Percentiles rank a stretch among this genome's conserved stretches.
Evolutionary conservation across 345 rosid species (phyloP).

Genomic region (Citrus medica): DNA sequence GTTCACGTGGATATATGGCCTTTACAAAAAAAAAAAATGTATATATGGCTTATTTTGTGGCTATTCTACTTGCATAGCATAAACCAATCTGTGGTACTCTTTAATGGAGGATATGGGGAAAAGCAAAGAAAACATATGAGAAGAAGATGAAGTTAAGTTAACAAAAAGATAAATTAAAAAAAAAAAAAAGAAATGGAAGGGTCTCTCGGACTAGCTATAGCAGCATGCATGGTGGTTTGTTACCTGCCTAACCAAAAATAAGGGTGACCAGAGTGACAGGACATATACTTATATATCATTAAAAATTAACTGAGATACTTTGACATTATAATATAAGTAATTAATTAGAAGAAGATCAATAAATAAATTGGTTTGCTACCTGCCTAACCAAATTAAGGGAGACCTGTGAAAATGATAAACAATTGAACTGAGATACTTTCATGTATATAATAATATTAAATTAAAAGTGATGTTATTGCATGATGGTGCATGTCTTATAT

Average conservation of each 20-base stretch:
- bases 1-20: background rate
- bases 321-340: background rate
- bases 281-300: background rate
- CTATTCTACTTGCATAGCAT: background rate
- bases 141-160: background rate
- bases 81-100: background rate
- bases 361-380: background rate
- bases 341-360: background rate
- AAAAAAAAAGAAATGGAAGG: background rate
- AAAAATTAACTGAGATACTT: background rate
- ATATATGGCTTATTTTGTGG: background rate
- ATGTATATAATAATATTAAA: background rate
- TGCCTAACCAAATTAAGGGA: constrained; percentile 4
- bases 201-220: background rate
- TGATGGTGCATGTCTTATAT: background rate
- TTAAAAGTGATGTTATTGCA: background rate
- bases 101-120: background rate
- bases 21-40: no score
- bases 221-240: constrained; percentile 1
- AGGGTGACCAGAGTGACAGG: background rate
- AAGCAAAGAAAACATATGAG: background rate
- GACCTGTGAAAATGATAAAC: background rate
- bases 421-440: background rate
- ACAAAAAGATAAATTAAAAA: background rate
- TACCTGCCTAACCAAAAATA: background rate